Conservation (phyloP, 129 eudicot genomes). For the Smallanthus sonchifolius region DNA sequence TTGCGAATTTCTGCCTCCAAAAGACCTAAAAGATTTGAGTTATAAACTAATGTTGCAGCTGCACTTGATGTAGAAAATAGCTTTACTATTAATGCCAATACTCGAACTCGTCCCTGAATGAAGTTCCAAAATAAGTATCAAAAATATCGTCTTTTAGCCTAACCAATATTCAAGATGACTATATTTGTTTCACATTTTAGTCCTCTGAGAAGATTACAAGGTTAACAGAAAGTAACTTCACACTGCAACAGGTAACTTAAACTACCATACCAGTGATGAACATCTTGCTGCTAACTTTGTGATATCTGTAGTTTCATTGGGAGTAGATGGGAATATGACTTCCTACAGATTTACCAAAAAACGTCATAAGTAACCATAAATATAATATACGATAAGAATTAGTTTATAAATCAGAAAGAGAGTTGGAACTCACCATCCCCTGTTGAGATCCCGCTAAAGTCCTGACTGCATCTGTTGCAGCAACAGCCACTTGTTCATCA, state of each 20-base stretch:
- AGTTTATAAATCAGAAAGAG: not conserved
- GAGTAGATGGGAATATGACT: conserved; percentile 56
- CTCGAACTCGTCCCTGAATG: conserved; percentile 79
- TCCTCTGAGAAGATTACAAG: not conserved
- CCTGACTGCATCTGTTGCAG: conserved; percentile 72
- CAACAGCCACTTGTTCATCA: conserved; percentile 76
- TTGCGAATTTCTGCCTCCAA: conserved; percentile 68
- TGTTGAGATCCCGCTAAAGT: conserved; percentile 55
- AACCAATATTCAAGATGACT: not conserved
- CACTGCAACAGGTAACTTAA: not conserved
- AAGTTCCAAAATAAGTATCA: not conserved
- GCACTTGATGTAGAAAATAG: conserved; percentile 77
- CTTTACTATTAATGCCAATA: conserved; percentile 80
- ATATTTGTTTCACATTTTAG: conserved; percentile 1
- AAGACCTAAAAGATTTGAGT: conserved; percentile 62
- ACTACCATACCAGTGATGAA: conserved; percentile 68
- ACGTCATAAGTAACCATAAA: not conserved
- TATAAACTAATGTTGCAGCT: conserved; percentile 72
- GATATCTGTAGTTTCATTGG: conserved; percentile 59
- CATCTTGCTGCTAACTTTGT: conserved; percentile 59
- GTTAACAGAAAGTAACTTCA: not conserved
- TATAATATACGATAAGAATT: not conserved
- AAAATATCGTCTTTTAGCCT: not conserved
- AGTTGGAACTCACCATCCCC: conserved; percentile 53
- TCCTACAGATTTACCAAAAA: conserved; percentile 41